Evolutionary conservation across 1,139 yeast genomes (phyloP).

Genomic region (Debaryomycetaceae sp.): DNA sequence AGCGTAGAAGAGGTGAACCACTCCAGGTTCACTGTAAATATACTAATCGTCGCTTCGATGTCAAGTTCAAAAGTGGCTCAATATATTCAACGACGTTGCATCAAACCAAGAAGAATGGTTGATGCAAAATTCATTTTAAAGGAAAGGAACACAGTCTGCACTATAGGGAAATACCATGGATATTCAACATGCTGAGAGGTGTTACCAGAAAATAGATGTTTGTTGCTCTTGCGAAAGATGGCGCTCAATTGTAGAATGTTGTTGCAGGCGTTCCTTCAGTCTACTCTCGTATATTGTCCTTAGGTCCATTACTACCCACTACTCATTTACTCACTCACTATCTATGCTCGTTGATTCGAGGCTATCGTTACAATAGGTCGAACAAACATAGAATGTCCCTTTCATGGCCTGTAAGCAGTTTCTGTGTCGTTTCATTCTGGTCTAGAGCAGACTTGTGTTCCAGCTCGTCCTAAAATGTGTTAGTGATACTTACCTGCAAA

Average conservation of each 20-base stretch:
- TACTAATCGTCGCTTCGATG: too few relatives aligned
- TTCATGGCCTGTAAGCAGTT: background rate
- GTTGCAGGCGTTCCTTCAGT: background rate
- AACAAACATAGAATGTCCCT: background rate
- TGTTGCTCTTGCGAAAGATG: too few relatives aligned
- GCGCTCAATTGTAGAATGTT: too few relatives aligned
- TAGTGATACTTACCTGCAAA: background rate
- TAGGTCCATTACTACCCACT: background rate
- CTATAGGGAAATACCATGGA: background rate
- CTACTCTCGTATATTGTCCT: background rate
- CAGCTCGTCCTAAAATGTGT: background rate
- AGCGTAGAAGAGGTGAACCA: slow-evolving; percentile 1
- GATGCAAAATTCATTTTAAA: background rate
- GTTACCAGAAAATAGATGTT: background rate
- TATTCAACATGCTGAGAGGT: background rate
- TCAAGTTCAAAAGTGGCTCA: background rate
- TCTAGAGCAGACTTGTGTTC: background rate
- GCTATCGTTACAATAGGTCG: background rate
- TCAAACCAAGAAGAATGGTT: background rate
- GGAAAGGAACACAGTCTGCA: background rate
- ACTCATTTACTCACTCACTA: background rate
- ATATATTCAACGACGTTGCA: too few relatives aligned
- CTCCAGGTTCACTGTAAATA: background rate
- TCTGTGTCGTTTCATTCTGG: background rate
- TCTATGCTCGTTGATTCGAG: background rate